phyloP scores from a whole-genome alignment of 176 grass and related monocot genomes.

The Elaeis guineensis region DNA sequence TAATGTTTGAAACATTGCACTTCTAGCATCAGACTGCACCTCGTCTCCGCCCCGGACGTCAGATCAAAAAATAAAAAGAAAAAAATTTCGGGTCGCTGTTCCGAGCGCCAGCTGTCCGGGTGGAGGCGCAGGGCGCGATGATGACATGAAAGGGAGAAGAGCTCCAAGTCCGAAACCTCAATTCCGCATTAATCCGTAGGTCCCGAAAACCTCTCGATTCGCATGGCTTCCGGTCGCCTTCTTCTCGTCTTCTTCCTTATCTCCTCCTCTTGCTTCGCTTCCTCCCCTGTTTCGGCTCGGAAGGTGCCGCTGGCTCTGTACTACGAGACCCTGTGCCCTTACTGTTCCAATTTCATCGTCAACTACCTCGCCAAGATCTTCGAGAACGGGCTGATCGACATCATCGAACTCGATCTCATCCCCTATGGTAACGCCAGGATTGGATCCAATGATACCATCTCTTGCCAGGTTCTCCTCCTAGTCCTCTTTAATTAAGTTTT shows the following conservation, averaged over 20 bases:
- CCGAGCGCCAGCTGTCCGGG: too few species aligned
- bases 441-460: conserved; percentile 47
- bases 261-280: conserved; percentile 3
- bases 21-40: too few species aligned
- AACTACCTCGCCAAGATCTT: conserved; percentile 62
- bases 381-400: conserved; percentile 44
- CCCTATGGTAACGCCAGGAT: conserved; percentile 70
- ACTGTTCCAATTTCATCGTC: conserved; percentile 64
- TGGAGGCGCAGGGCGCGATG: too few species aligned
- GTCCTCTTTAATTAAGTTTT: neutral
- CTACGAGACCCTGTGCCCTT: conserved; percentile 77
- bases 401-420: conserved; percentile 55
- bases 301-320: conserved; percentile 70
- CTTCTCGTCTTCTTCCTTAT: neutral
- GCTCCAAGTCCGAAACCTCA: too few species aligned
- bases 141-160: too few species aligned
- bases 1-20: too few species aligned
- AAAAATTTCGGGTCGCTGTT: too few species aligned
- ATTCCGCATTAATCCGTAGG: too few species aligned
- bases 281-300: neutral
- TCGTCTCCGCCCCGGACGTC: too few species aligned
- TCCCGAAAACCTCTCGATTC: neutral
- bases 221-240: neutral
- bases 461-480: conserved; percentile 43
- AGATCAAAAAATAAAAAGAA: too few species aligned